Conservation (phyloP, 768 basidiomycete genomes). For the Podaxis sp. region DNA sequence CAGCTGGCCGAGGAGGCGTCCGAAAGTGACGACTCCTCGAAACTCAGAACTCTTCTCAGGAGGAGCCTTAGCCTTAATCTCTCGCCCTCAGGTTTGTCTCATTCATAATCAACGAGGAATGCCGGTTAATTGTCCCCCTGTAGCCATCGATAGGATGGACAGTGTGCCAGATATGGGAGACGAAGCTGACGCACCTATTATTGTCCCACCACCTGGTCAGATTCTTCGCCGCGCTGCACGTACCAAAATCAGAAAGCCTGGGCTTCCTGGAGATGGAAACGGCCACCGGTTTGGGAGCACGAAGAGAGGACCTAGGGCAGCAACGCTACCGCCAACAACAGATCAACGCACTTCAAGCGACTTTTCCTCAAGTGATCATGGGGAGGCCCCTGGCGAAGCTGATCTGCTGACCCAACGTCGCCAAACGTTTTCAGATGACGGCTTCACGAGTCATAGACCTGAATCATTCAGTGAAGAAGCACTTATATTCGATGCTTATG, state of each 20-base stretch:
- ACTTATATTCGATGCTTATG: constrained; percentile 85
- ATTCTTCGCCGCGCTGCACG: constrained; percentile 90
- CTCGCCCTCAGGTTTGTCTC: constrained; percentile 75
- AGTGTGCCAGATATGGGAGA: constrained; percentile 68
- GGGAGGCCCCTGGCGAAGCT: constrained; percentile 43
- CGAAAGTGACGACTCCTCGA: constrained; percentile 76
- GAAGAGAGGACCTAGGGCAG: constrained; percentile 35
- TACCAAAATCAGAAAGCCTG: constrained; percentile 92
- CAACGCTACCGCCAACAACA: constrained; percentile 25
- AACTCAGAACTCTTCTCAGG: constrained; percentile 74
- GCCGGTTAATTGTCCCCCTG: constrained; percentile 19
- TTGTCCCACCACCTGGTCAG: constrained; percentile 83
- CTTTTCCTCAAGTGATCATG: constrained; percentile 69
- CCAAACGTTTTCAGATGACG: constrained; percentile 49
- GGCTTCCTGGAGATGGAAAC: constrained; percentile 70
- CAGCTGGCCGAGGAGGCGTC: constrained; percentile 90
- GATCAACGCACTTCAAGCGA: constrained; percentile 69
- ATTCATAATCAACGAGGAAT: constrained; percentile 13
- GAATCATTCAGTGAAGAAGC: constrained; percentile 82
- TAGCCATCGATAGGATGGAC: constrained; percentile 70
- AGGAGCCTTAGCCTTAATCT: constrained; percentile 88
- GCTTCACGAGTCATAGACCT: constrained; percentile 43
- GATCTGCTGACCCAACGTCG: constrained; percentile 29
- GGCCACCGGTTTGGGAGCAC: constrained; percentile 78
- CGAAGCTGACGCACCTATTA: constrained; percentile 88